These are phyloP conservation scores for Crithidia acanthocephali DNA, from an alignment of 208 protist genomes.

Conservation along the genomic window DNA sequence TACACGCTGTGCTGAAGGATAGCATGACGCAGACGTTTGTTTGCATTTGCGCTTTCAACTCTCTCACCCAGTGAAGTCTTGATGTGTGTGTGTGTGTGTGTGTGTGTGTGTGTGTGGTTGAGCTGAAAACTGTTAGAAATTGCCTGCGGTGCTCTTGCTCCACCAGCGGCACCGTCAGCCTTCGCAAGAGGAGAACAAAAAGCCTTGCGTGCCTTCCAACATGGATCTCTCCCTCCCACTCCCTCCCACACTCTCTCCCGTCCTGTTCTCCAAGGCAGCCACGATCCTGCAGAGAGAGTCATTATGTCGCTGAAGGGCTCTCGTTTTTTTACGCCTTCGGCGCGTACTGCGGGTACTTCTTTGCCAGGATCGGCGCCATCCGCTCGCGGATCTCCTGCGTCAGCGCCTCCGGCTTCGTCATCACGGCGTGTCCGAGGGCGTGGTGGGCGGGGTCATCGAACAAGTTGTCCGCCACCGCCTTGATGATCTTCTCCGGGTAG, in stretches of 20 bases:
- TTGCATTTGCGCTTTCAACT: not conserved
- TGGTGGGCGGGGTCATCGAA: conserved; percentile 64
- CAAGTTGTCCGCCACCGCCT: conserved; percentile 32
- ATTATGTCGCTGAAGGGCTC: no score
- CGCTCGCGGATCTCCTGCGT: conserved; percentile 47
- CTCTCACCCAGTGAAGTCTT: not conserved
- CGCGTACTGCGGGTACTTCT: conserved; percentile 64
- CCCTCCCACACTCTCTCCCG: no score
- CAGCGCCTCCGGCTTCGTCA: conserved; percentile 53
- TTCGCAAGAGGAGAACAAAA: no score
- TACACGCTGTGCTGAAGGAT: no score
- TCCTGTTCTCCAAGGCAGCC: no score
- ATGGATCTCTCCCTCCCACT: no score
- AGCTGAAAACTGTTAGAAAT: no score
- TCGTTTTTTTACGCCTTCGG: conserved; percentile 8
- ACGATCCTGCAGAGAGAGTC: no score
- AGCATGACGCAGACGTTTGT: no score
- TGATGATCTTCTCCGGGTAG: conserved; percentile 56
- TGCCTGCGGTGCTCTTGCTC: no score
- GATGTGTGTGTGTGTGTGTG: not conserved
- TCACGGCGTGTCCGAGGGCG: conserved; percentile 53
- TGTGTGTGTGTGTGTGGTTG: conserved; percentile 2
- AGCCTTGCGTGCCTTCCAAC: no score
- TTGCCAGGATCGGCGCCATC: conserved; percentile 53
- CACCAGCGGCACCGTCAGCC: no score